Evolutionary conservation across 768 basidiomycete genomes (phyloP).

Genomic region (Rhodotorula babjevae): DNA sequence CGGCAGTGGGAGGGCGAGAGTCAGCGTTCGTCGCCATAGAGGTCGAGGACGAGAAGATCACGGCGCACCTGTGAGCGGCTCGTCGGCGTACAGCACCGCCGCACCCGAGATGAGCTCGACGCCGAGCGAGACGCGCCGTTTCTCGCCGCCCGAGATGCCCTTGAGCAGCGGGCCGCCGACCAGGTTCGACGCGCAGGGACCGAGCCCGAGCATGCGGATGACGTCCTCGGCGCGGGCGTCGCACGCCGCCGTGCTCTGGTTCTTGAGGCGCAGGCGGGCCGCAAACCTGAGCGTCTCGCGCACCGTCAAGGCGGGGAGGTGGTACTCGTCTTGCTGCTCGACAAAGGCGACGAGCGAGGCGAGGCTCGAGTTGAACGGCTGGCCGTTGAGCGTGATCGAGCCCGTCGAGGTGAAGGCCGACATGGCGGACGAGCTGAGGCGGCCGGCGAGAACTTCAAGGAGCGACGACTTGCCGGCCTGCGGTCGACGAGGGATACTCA

Average conservation of each 20-base stretch:
- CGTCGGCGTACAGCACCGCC: conserved; percentile 49
- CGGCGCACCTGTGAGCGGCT: conserved; percentile 37
- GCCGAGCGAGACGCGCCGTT: conserved; percentile 52
- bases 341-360: conserved; percentile 47
- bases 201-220: conserved; percentile 52
- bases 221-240: conserved; percentile 53
- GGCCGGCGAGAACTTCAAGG: conserved; percentile 48
- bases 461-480: conserved; percentile 48
- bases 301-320: conserved; percentile 45
- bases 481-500: neutral
- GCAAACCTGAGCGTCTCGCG: conserved; percentile 50
- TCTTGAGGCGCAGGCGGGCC: conserved; percentile 48
- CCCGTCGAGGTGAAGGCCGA: conserved; percentile 46
- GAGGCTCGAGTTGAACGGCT: conserved; percentile 27
- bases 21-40: too few species aligned
- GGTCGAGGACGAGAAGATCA: too few species aligned
- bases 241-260: conserved; percentile 46
- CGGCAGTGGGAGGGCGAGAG: too few species aligned
- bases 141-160: conserved; percentile 56
- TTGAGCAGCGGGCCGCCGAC: conserved; percentile 50
- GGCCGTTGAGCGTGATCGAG: conserved; percentile 46
- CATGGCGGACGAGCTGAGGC: conserved; percentile 45
- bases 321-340: conserved; percentile 51
- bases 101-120: conserved; percentile 51
- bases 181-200: conserved; percentile 52